Evolutionary conservation across 208 protist species (phyloP), one percentile per base, ranked within the genome.

Genomic region (Leishmania aethiopica): DNA sequence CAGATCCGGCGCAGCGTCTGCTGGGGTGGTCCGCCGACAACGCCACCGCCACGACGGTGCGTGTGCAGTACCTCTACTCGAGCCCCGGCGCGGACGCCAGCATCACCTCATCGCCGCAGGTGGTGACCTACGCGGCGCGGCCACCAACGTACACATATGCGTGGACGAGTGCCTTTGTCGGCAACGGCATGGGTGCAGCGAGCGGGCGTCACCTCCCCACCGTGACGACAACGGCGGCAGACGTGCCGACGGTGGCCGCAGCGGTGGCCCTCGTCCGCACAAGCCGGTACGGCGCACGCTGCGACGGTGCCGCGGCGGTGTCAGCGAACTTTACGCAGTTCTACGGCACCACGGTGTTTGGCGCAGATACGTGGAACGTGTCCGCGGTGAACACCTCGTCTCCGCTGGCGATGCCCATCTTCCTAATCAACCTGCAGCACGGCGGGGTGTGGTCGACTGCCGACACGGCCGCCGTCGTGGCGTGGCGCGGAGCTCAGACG

Each of bases 251-350:
- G 7, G 71, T 91, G 42, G 87, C 80, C 6, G 85, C 84, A 17
- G 87, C 88, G 17, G 89, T 96, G 72, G 90, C 92, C 28, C 35
- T 96, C 25, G 69, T 96, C 69, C 88, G 89, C 35, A 86, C 91
- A 32, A 84, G 87, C 40, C 53, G 86, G 37, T 76, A 86, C 82
- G 92, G 92, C 42, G 71, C 84, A 6, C 78, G 83, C 37, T 95
- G 92, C 79, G 80, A 86, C 77, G 87, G 90, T 3, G 76, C 57
- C 25, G 55, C 47, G 37, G 71, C 76, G 15, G 32, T 72, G 74
- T 35, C 88, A 62, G 55, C 47, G 45, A 28, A 32, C n/a, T 86
- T 86, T 49, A 59, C 75, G 6, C 40, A 13, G 47, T 78, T 62
- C 67, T 7, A 47, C 71, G 64, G 7, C 60, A 60, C 25, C 70